A percentile compares a stretch with the other conserved stretches of the same genome.
Evolutionary conservation across 108 stramenopile species (phyloP).

Genomic region (Pseudonitzschia pungens): DNA sequence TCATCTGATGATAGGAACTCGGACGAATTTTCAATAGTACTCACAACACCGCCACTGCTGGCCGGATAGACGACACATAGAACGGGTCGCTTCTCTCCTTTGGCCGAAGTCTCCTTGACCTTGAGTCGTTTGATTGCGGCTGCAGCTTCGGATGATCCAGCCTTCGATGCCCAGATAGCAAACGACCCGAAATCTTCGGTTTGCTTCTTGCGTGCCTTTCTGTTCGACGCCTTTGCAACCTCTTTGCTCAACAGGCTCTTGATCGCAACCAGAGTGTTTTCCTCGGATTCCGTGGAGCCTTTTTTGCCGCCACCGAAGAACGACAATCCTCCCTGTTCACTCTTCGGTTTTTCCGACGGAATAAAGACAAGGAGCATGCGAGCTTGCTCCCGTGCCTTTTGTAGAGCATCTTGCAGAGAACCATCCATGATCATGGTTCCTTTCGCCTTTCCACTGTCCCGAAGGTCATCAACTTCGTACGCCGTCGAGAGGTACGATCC

Average conservation of each 20-base stretch:
- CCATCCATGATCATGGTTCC: conserved; percentile 32
- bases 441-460: conserved; percentile 7
- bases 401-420: conserved; percentile 56
- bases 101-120: conserved; percentile 37
- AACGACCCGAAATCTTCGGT: conserved; percentile 49
- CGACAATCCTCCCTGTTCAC: background rate
- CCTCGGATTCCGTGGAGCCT: conserved; percentile 12
- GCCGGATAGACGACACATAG: conserved; percentile 63
- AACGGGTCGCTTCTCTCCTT: conserved; percentile 49
- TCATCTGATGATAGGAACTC: background rate
- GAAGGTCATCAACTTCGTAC: conserved; percentile 31
- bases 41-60: conserved; percentile 6
- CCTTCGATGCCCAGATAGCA: conserved; percentile 65
- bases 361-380: conserved; percentile 74
- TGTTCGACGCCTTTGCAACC: conserved; percentile 48
- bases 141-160: conserved; percentile 48
- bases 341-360: conserved; percentile 43
- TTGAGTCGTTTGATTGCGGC: conserved; percentile 66
- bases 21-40: background rate
- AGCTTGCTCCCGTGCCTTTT: conserved; percentile 54
- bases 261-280: conserved; percentile 37
- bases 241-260: conserved; percentile 53
- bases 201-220: conserved; percentile 51
- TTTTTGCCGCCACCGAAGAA: background rate
- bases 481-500: conserved; percentile 32